Evolutionary conservation across 2,329 filamentous ascomycete species (phyloP), one percentile per base, ranked within the genome.

Genomic region (Mycosphaerella sp.): DNA sequence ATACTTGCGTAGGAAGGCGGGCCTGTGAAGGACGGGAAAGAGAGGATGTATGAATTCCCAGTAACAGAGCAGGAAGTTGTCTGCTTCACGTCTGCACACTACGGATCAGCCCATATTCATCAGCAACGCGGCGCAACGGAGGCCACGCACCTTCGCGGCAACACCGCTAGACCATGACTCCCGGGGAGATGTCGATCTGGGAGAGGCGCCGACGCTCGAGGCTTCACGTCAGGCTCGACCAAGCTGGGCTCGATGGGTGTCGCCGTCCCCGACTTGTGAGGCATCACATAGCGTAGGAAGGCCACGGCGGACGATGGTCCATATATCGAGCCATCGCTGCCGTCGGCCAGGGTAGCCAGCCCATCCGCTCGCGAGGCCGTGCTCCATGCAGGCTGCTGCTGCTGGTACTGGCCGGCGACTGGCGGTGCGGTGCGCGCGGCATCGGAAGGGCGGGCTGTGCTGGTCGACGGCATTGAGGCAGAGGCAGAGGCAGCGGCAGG

Each of bases 41-140:
- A 63, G 49, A 4, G 61, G 61, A 32, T 63, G 61, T 4, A 59
- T 60, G 42, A 60, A 63, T 28, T 60, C 59, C 59, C 59, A 63
- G 32, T 56, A 63, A 44, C 61, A 63, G 6, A 52, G 42, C 41
- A 63, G 37, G 21, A 60, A 63, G 40, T 62, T 58, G 42, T 63
- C 59, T 10, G 61, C 61, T 41, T 59, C 57, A 28, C 59, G 59
- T 27, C 45, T 48, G n/a, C 16, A n/a, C 18, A 27, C 5, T 34
- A n/a, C n/a, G n/a, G 10, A 37, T 48, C 12, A 48, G 37, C 37
- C 14, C 16, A 12, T 14, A 2, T 6, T 14, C n/a, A n/a, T n/a
- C n/a, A n/a, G n/a, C n/a, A 21, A 13, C 18, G 12, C 6, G 14
- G 18, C 16, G 3, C 12, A 36, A 10, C 13, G 30, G 30, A 34